Conservation (phyloP, 2,329 filamentous ascomycete genomes). For the Epichloe sylvatica region DNA sequence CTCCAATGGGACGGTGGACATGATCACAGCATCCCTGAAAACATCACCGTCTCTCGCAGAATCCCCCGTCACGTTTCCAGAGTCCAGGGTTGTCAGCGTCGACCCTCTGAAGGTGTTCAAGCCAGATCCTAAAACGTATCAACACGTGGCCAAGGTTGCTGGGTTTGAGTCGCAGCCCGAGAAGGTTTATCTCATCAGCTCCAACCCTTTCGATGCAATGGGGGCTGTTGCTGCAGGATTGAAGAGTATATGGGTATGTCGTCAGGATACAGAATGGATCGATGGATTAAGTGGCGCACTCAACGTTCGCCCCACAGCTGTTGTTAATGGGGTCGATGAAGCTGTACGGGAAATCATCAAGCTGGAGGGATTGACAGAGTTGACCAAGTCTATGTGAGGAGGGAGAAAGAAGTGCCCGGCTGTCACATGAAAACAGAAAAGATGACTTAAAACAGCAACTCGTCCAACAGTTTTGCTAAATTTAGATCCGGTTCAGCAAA, state of each 20-base stretch:
- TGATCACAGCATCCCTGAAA: slow-evolving; percentile 47
- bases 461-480: background rate
- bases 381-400: too few relatives aligned
- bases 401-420: too few relatives aligned
- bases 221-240: slow-evolving; percentile 34
- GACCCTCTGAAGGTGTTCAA: slow-evolving; percentile 50
- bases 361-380: background rate
- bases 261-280: slow-evolving; percentile 9
- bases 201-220: slow-evolving; percentile 60
- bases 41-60: slow-evolving; percentile 41
- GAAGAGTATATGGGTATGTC: slow-evolving; percentile 10
- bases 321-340: background rate
- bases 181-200: slow-evolving; percentile 54
- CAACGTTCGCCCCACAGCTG: background rate
- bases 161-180: slow-evolving; percentile 30
- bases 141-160: slow-evolving; percentile 38
- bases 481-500: background rate
- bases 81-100: slow-evolving; percentile 37
- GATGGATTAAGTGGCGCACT: background rate
- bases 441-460: too few relatives aligned
- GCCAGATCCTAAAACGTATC: slow-evolving; percentile 47
- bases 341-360: background rate
- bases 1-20: slow-evolving; percentile 52
- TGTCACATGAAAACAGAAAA: background rate
- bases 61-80: slow-evolving; percentile 15